These are phyloP conservation scores for Arxiozyma heterogenica DNA, from an alignment of 1,139 yeast species.

Conservation along the genomic window DNA sequence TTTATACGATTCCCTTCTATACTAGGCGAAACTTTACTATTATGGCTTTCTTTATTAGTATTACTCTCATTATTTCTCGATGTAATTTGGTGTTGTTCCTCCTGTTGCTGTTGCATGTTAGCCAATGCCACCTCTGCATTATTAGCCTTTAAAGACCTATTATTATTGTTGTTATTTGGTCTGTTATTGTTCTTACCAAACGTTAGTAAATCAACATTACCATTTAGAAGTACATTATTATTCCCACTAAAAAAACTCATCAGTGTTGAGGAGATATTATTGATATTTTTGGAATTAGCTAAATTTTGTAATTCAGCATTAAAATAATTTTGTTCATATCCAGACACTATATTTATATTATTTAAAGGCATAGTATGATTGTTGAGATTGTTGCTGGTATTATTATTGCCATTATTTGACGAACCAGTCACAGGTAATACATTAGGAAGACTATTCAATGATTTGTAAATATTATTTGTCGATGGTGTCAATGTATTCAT, in stretches of 20 bases:
- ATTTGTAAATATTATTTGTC: not conserved
- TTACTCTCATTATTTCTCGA: constrained; percentile 1
- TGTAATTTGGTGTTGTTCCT: constrained; percentile 8
- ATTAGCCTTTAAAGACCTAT: constrained; percentile 7
- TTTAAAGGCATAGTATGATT: not conserved
- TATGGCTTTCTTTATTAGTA: constrained; percentile 4
- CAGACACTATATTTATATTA: not conserved
- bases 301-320: not conserved
- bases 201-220: not conserved
- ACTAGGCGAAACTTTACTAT: not conserved
- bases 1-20: not conserved
- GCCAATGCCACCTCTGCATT: constrained; percentile 19
- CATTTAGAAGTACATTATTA: not conserved
- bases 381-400: not conserved
- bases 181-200: not conserved
- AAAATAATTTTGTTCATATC: not conserved
- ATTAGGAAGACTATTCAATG: constrained; percentile 1
- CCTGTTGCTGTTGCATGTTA: constrained; percentile 24
- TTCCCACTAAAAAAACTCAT: not conserved
- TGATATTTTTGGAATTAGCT: not conserved
- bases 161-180: not conserved
- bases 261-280: not conserved
- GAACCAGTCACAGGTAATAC: not conserved
- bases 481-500: not conserved
- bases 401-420: not conserved